Evolutionary conservation across 176 grass and related monocot genomes (phyloP).

Genomic region (Calamus simplicifolius): DNA sequence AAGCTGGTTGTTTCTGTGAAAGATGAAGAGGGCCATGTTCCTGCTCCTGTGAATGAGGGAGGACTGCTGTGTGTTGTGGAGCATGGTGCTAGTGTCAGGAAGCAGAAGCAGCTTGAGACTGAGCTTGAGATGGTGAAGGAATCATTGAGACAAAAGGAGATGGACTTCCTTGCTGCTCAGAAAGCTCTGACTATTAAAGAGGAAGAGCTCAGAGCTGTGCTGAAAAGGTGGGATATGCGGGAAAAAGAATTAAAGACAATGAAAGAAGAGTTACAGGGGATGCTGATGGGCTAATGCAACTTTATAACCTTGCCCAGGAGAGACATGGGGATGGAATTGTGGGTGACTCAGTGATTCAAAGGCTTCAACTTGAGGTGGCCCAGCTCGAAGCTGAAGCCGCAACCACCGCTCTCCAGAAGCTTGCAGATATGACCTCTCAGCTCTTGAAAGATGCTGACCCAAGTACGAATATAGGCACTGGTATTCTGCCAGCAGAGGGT

Average conservation of each 20-base stretch:
- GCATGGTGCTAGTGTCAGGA: conserved; percentile 35
- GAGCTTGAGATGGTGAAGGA: conserved; percentile 47
- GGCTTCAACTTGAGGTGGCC: conserved; percentile 22
- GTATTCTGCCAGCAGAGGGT: conserved; percentile 6
- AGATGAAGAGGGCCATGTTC: conserved; percentile 28
- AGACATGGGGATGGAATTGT: background rate
- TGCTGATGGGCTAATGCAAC: conserved; percentile 11
- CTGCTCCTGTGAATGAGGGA: conserved; percentile 36
- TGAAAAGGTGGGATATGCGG: conserved; percentile 23
- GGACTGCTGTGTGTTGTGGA: conserved; percentile 25
- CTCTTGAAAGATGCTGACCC: conserved; percentile 28
- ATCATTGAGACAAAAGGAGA: conserved; percentile 42
- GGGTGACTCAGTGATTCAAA: conserved; percentile 8
- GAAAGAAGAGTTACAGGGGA: conserved; percentile 23
- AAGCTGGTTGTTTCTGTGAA: conserved; percentile 43
- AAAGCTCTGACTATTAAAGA: conserved; percentile 40
- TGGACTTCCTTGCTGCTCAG: conserved; percentile 28
- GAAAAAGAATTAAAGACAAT: conserved; percentile 36
- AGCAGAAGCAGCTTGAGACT: conserved; percentile 45
- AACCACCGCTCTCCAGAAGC: conserved; percentile 26
- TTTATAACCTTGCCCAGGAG: conserved; percentile 15
- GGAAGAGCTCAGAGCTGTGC: conserved; percentile 36
- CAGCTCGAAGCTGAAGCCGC: conserved; percentile 39
- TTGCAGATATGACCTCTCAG: conserved; percentile 23
- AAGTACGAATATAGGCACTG: conserved; percentile 5